These are phyloP conservation scores for Aspergillus awamori DNA, from an alignment of 2,329 filamentous ascomycete species.

Conservation along the genomic window DNA sequence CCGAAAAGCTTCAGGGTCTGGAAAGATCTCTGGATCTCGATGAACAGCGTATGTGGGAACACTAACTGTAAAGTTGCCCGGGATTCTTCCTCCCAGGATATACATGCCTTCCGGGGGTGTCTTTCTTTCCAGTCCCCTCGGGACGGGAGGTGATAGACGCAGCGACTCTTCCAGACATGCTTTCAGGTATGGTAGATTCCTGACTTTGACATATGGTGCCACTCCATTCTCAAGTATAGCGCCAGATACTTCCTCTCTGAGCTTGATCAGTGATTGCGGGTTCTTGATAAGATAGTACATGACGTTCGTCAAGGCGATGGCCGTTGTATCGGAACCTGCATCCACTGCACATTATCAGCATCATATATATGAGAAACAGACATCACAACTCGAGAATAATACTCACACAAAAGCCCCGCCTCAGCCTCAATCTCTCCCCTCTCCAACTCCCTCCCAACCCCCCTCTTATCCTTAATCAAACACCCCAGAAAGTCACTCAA, in stretches of 20 bases:
- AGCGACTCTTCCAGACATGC: background rate
- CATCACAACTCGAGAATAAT: background rate
- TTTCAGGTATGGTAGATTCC: background rate
- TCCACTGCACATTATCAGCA: background rate
- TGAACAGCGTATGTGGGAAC: background rate
- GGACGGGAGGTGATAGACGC: background rate
- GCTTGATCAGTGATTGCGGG: background rate
- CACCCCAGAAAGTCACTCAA: background rate
- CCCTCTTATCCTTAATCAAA: background rate
- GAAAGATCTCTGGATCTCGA: background rate
- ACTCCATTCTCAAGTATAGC: background rate
- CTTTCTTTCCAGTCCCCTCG: background rate
- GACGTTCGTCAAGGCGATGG: constrained; percentile 21
- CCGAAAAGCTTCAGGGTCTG: background rate
- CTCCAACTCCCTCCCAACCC: no score
- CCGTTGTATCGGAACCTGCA: constrained; percentile 20
- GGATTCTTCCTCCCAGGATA: background rate
- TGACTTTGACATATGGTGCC: background rate
- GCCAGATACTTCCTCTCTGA: background rate
- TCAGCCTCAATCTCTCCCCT: constrained; percentile 2
- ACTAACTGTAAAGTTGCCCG: background rate
- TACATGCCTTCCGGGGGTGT: background rate
- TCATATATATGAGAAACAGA: no score
- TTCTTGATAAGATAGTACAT: constrained; percentile 26
- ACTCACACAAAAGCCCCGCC: background rate